Evolutionary conservation across 768 basidiomycete species (phyloP).

Genomic region (Boletus eberwhitei): DNA sequence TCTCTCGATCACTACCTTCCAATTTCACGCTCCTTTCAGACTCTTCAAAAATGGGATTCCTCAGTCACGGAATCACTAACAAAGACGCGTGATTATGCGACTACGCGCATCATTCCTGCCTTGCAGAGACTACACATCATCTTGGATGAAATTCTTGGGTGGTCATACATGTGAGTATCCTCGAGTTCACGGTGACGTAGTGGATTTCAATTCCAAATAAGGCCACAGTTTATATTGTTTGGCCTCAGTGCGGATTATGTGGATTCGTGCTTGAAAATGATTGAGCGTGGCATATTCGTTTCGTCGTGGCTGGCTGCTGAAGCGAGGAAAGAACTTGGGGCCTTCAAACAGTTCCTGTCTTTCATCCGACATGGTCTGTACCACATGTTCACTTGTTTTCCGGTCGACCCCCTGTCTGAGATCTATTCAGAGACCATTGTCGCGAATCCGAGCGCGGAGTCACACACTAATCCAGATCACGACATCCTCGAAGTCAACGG

Average conservation of each 20-base stretch:
- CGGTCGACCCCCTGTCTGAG: constrained; percentile 14
- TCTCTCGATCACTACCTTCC: constrained; percentile 5
- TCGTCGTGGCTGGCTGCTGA: constrained; percentile 66
- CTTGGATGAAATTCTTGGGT: constrained; percentile 75
- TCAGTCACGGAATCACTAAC: constrained; percentile 66
- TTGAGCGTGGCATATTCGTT: constrained; percentile 56
- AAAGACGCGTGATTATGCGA: constrained; percentile 71
- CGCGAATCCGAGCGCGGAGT: constrained; percentile 51
- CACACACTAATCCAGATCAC: constrained; percentile 47
- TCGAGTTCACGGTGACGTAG: constrained; percentile 9
- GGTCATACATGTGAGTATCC: constrained; percentile 63
- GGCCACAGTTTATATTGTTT: constrained; percentile 57
- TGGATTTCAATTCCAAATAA: constrained; percentile 29
- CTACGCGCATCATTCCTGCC: constrained; percentile 67
- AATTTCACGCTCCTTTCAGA: constrained; percentile 42
- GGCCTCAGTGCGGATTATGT: constrained; percentile 51
- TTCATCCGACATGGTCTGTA: constrained; percentile 73
- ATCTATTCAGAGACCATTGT: constrained; percentile 43
- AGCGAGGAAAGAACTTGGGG: constrained; percentile 62
- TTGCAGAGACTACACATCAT: constrained; percentile 75
- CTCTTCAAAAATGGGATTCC: constrained; percentile 80
- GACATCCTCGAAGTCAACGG: constrained; percentile 80
- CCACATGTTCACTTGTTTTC: constrained; percentile 5
- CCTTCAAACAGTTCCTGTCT: constrained; percentile 75
- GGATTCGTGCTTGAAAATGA: constrained; percentile 48